phyloP scores from a whole-genome alignment of 306 rosid species.

The Chamaecrista fasciculata region DNA sequence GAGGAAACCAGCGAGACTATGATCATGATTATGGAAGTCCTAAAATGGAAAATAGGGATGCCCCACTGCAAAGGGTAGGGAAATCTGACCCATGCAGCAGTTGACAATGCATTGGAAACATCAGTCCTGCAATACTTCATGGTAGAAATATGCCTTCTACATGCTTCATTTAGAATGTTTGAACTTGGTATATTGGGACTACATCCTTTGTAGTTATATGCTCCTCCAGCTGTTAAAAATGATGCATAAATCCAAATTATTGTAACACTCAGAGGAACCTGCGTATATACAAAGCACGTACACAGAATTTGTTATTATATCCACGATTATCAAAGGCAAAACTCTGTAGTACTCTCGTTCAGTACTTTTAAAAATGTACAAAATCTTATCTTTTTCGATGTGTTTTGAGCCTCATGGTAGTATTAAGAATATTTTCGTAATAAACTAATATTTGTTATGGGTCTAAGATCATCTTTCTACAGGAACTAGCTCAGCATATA shows the following conservation, averaged over 20 bases:
- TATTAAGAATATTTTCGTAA: not conserved
- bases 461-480: not conserved
- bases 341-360: not conserved
- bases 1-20: slow-evolving; percentile 76
- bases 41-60: slow-evolving; percentile 63
- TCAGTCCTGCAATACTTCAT: slow-evolving; percentile 87
- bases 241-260: slow-evolving; percentile 82
- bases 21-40: slow-evolving; percentile 78
- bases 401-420: not conserved
- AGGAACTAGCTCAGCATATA: not conserved
- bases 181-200: slow-evolving; percentile 78
- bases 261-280: slow-evolving; percentile 85
- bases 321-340: not conserved
- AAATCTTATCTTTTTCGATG: not conserved
- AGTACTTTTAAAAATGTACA: not conserved
- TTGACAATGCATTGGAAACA: slow-evolving; percentile 66
- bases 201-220: slow-evolving; percentile 82
- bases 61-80: slow-evolving; percentile 94
- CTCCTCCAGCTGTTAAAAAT: slow-evolving; percentile 93
- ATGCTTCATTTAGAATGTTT: slow-evolving; percentile 71
- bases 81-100: slow-evolving; percentile 72
- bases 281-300: slow-evolving; percentile 33
- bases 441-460: not conserved
- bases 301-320: slow-evolving; percentile 23
- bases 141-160: slow-evolving; percentile 75